phyloP scores from a whole-genome alignment of 2,329 filamentous ascomycete species.

The Dactylellina parvicollis region DNA sequence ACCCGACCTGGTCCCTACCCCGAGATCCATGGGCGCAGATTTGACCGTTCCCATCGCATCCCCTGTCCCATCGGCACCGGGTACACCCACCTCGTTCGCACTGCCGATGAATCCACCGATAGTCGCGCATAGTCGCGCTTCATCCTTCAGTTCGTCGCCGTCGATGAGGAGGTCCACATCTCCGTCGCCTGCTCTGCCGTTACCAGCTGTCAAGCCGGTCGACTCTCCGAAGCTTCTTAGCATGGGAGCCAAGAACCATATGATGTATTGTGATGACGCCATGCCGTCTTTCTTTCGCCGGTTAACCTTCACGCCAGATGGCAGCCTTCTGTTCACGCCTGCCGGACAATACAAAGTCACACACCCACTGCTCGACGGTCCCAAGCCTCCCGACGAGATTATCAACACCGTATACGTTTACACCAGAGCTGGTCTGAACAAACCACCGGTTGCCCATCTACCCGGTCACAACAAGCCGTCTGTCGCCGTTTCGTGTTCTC shows the following conservation, averaged over 20 bases:
- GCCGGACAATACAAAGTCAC: conserved; percentile 93
- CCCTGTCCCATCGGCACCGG: conserved; percentile 87
- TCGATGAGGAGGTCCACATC: conserved; percentile 87
- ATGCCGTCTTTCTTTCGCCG: conserved; percentile 96
- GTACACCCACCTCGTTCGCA: conserved; percentile 87
- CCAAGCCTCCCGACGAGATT: conserved; percentile 81
- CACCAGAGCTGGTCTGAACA: conserved; percentile 93
- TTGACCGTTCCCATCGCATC: conserved; percentile 74
- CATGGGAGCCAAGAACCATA: conserved; percentile 80
- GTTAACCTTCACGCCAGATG: conserved; percentile 92
- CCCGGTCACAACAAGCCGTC: conserved; percentile 98
- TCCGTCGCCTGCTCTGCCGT: conserved; percentile 88
- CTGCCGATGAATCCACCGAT: conserved; percentile 96
- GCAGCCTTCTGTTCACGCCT: conserved; percentile 90
- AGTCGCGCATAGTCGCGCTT: conserved; percentile 90
- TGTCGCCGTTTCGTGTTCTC: conserved; percentile 93
- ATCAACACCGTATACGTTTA: conserved; percentile 99
- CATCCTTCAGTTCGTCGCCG: conserved; percentile 82
- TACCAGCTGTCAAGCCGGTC: conserved; percentile 94
- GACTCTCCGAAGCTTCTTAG: conserved; percentile 84
- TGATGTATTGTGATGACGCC: conserved; percentile 94
- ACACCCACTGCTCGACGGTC: conserved; percentile 72
- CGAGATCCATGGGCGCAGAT: conserved; percentile 64
- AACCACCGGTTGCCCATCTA: conserved; percentile 91
- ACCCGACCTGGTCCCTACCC: conserved; percentile 77